phyloP scores from a whole-genome alignment of 345 rosid species.

The Reutealis trisperma region DNA sequence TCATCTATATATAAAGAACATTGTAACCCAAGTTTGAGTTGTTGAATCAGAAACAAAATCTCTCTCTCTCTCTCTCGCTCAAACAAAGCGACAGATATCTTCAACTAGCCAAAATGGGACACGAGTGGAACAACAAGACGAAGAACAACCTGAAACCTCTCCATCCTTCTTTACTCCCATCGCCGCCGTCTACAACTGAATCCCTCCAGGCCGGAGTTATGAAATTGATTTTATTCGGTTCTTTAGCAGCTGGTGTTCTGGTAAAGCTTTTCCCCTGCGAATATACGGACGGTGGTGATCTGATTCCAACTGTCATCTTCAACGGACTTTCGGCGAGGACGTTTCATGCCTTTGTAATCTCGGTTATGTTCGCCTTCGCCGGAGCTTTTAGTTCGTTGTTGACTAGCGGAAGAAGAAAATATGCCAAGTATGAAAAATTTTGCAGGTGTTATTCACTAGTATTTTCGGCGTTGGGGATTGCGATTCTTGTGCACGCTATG shows the following conservation, averaged over 20 bases:
- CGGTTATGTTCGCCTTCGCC: background rate
- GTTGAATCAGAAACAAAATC: too few species aligned
- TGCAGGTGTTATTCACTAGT: background rate
- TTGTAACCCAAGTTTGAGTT: too few species aligned
- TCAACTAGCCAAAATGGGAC: too few species aligned
- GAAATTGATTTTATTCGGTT: background rate
- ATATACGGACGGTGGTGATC: background rate
- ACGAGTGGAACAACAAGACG: background rate
- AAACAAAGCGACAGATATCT: too few species aligned
- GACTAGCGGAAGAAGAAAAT: background rate
- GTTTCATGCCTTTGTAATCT: slow-evolving; percentile 16
- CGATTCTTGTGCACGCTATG: background rate
- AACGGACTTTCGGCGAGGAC: background rate
- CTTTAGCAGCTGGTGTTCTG: background rate
- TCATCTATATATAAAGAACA: too few species aligned
- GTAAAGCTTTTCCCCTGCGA: background rate
- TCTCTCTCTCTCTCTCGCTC: too few species aligned
- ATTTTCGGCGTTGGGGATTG: background rate
- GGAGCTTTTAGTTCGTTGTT: slow-evolving; percentile 8
- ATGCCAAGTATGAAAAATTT: slow-evolving; percentile 1
- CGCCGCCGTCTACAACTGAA: background rate
- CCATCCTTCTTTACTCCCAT: background rate
- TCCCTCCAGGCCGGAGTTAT: background rate
- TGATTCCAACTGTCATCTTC: background rate
- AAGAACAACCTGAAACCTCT: background rate